Conservation (phyloP, 164 flowering plant species). For the Vitis cinerea region DNA sequence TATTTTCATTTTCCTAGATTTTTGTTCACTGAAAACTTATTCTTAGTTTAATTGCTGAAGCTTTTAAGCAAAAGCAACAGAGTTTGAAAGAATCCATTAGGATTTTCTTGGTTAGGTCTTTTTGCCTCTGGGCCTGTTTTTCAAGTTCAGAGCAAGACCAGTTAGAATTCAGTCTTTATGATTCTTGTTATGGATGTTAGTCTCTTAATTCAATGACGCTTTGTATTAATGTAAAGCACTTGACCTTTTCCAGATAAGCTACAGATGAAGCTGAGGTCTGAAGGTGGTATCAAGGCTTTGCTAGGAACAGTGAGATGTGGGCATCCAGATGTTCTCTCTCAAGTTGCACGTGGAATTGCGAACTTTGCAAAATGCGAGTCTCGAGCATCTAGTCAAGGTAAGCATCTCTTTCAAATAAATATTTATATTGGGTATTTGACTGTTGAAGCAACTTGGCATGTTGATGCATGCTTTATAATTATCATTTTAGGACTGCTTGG, state of each 20-base stretch:
- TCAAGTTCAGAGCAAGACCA: not conserved
- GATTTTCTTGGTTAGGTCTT: no score
- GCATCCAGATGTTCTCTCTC: conserved; percentile 96
- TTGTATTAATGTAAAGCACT: no score
- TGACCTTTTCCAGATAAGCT: conserved; percentile 59
- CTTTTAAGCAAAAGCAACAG: no score
- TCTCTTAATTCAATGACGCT: not conserved
- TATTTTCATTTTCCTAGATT: no score
- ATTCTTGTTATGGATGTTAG: not conserved
- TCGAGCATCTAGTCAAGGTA: conserved; percentile 84
- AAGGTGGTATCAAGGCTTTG: conserved; percentile 95
- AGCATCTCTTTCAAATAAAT: not conserved
- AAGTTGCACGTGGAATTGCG: conserved; percentile 97
- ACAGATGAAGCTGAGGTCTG: conserved; percentile 66
- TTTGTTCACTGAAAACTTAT: no score
- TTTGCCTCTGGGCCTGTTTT: no score
- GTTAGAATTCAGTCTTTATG: not conserved
- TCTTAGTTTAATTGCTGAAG: no score
- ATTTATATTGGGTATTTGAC: not conserved
- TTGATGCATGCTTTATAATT: not conserved
- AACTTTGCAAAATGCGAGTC: conserved; percentile 99
- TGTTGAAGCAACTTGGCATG: not conserved
- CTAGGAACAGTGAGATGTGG: conserved; percentile 91
- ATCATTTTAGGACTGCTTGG: no score
- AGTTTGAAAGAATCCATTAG: no score